Evolutionary conservation across 345 rosid genomes (phyloP), one percentile per base, ranked within the genome.

Genomic region (Hibiscus tridactylites): DNA sequence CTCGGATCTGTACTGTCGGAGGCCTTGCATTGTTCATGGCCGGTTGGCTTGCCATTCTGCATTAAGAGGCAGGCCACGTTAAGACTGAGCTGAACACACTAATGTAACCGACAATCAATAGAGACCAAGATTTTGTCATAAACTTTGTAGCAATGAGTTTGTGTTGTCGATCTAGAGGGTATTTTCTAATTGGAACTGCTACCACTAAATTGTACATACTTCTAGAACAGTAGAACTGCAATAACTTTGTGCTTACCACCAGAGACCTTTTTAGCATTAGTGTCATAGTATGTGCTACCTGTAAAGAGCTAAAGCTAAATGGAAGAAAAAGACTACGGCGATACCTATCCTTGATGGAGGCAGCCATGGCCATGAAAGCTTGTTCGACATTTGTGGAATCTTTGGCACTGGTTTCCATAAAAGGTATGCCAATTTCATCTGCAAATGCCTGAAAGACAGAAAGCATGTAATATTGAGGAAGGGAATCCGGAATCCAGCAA

Each of bases 1-100:
- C 95, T 65, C 82, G 80, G 76, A 90, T 82, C 79, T 90, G 85
- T 78, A 90, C 92, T 0, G 90, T 85, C 24, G 90, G 88, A 17
- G 89, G 88, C 69, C 83, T 87, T 71, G 89, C 87, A 33, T 78
- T 86, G 86, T 78, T 83, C 85, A 72, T 78, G 62, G 88, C 80
- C 28, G 95, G 92, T 78, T 90, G 95, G 78, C 95, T 87, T 17
- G 92, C 95, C 95, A 90, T 90, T 79, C 95, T 89, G 81, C 76
- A 71, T 65, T 53, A 21, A 61, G 69, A 31, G 0, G 52, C 19
- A 31, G 0, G 42, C 19, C 29, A 57, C 11, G 26, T 52, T 33
- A 71, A 21, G 35, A 17, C 61, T 29, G 6, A 46, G 54, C 12
- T 46, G 2, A 60, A 44, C 52, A 28, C 10, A n/a, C 24, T 13